phyloP scores from a whole-genome alignment of 345 rosid species.

The Corchorus capsularis region DNA sequence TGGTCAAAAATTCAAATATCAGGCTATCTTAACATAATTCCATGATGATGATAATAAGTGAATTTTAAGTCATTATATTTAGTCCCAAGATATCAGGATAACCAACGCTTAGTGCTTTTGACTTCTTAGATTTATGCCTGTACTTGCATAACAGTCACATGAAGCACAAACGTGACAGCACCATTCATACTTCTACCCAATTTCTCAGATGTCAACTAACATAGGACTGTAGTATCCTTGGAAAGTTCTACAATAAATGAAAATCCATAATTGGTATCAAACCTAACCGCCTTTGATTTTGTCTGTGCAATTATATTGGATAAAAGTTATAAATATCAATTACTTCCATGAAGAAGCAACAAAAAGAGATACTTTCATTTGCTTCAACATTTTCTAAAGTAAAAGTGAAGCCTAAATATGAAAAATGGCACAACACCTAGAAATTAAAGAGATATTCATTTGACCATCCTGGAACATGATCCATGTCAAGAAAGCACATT shows the following conservation, averaged over 20 bases:
- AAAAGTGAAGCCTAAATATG: neutral
- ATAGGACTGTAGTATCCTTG: neutral
- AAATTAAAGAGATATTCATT: conserved; percentile 8
- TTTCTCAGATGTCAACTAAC: neutral
- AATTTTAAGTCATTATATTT: neutral
- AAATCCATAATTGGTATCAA: neutral
- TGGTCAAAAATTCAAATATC: neutral
- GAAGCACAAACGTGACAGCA: neutral
- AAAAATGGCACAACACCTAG: conserved; percentile 8
- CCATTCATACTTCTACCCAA: neutral
- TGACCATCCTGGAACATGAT: neutral
- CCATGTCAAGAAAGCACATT: neutral
- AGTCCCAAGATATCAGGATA: neutral
- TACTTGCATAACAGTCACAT: neutral
- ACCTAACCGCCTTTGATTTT: neutral
- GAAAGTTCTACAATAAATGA: neutral
- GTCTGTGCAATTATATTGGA: neutral
- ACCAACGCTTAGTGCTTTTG: neutral
- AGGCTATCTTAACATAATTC: neutral
- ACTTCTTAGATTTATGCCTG: neutral
- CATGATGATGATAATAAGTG: neutral
- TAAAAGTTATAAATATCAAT: neutral
- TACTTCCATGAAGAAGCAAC: neutral
- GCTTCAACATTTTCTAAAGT: neutral
- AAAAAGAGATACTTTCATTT: neutral